Percentiles rank a stretch among this genome's conserved stretches.
phyloP scores from a whole-genome alignment of 2,329 filamentous ascomycete species.

The Colletotrichum cuscutae region DNA sequence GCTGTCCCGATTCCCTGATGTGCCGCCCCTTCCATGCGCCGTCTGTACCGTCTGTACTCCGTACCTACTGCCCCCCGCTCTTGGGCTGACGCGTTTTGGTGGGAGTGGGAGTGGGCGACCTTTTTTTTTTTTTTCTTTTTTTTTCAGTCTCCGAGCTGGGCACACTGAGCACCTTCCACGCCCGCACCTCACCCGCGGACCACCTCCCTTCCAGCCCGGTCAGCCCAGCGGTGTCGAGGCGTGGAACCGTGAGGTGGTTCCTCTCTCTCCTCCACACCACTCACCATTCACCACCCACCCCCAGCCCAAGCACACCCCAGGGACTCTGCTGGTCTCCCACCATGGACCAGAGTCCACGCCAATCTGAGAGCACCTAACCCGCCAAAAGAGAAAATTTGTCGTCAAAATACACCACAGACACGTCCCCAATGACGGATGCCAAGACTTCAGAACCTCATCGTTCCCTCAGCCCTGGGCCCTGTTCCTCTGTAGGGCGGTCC shows the following conservation, averaged over 20 bases:
- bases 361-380: constrained; percentile 25
- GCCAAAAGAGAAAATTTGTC: constrained; percentile 29
- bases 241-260: background rate
- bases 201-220: too few relatives aligned
- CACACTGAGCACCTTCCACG: background rate
- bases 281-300: constrained; percentile 11
- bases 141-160: background rate
- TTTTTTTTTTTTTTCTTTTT: background rate
- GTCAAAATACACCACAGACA: constrained; percentile 18
- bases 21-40: background rate
- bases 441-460: constrained; percentile 33
- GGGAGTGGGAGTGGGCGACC: constrained; percentile 14
- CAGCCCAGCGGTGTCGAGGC: background rate
- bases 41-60: too few relatives aligned
- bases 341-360: background rate
- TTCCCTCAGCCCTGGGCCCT: constrained; percentile 34
- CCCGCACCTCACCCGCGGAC: background rate
- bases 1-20: background rate
- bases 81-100: constrained; percentile 34
- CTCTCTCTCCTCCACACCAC: background rate
- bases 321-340: constrained; percentile 8
- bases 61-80: constrained; percentile 9
- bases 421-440: constrained; percentile 34
- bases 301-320: constrained; percentile 17
- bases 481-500: constrained; percentile 30